Percentiles rank a stretch among this genome's conserved stretches.
These are phyloP conservation scores for Cystobasidium tubakii DNA, from an alignment of 768 basidiomycete genomes.

Conservation along the genomic window DNA sequence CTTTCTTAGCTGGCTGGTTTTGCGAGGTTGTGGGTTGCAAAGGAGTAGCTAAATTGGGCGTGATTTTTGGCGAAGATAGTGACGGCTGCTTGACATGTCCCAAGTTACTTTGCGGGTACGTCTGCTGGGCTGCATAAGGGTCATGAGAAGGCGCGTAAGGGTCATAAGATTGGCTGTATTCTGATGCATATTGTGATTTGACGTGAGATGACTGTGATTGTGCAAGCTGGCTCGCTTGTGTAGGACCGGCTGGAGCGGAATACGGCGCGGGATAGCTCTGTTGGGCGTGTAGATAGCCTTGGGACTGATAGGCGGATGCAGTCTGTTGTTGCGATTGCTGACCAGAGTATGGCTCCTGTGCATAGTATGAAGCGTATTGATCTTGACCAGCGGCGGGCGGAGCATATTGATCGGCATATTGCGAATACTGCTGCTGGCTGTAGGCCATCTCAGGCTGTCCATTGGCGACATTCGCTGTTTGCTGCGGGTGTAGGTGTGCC, in stretches of 20 bases:
- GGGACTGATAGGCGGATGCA: background rate
- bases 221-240: background rate
- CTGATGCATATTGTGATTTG: background rate
- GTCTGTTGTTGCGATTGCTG: constrained; percentile 21
- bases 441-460: background rate
- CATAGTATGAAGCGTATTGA: constrained; percentile 13
- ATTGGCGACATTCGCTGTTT: background rate
- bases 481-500: constrained; percentile 1
- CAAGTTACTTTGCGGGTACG: background rate
- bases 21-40: background rate
- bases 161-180: constrained; percentile 21
- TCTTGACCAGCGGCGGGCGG: background rate
- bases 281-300: constrained; percentile 8
- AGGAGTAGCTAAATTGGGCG: background rate
- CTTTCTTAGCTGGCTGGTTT: background rate
- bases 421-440: constrained; percentile 23
- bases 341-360: background rate
- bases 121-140: background rate
- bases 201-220: constrained; percentile 11
- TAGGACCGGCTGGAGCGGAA: constrained; percentile 20
- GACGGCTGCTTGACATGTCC: background rate
- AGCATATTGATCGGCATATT: background rate
- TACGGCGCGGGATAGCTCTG: constrained; percentile 5
- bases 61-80: background rate
- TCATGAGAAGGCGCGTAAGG: constrained; percentile 23